Base-by-base conservation (phyloP, 768 basidiomycete species). In the Chalciporus sphaerocephalus region DNA sequence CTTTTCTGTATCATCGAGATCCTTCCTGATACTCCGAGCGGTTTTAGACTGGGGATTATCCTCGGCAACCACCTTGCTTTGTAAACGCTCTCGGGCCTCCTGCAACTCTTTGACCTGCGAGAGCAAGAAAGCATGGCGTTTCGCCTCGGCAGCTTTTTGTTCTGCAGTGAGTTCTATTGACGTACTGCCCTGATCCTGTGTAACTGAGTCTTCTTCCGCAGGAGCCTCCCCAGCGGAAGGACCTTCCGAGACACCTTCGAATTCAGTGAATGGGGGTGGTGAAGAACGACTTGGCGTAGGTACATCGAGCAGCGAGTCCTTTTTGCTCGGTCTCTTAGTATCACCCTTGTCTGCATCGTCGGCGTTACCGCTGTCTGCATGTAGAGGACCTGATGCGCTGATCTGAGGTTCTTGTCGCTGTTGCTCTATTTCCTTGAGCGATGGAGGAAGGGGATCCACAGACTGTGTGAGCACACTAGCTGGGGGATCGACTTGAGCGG, bases 191-290 rank as follows among this genome's bases (percentile, higher is more conserved):
- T 58, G 58, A 12, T 56, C 60, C 24, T 58, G 58, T 20, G 51
- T 52, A 6, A 49, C 35, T 1, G 44, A 38, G 5, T 56, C 63
- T 22, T 47, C 33, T 8, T 16, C 35, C 15, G 30, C 33, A 16
- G 40, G 41, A 15, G 20, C 46, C 8, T 44, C 53, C 22, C 37
- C 52, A 38, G 36, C 46, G 35, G 40, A 44, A 37, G 15, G 4
- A 12, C 6, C 46, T 3, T 45, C 47, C 3, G 24, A 38, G 27
- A 40, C 45, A 13, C 52, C 53, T 12, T 16, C 48, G 9, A 59
- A 48, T 23, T 63, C 58, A 5, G 33, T 59, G 24, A 60, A 67
- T 1, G 64, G 53, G 11, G 64, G 64, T 5, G 65, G 64, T 7
- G 63, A 63, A 9, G 57, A 39, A 5, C 50, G 2, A 4, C 40